A percentile compares a stretch with the other conserved stretches of the same genome.
Conservation (phyloP, 2,329 filamentous ascomycete genomes). For the Ceratocystis lukuohia region DNA sequence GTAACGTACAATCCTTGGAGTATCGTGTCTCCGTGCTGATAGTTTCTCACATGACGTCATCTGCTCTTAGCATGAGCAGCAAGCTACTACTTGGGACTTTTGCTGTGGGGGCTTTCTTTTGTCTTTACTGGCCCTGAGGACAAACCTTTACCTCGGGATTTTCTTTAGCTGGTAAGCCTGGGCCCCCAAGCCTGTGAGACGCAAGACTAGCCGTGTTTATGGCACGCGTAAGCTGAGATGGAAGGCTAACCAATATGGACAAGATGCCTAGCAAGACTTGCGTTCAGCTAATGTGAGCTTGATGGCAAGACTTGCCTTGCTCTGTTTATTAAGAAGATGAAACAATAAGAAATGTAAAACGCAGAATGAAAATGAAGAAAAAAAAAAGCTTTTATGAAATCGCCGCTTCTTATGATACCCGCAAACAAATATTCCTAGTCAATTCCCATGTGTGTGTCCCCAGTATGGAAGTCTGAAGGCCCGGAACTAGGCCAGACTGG, state of each 20-base stretch:
- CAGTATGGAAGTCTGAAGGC: background rate
- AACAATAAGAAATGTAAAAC: background rate
- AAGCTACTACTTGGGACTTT: background rate
- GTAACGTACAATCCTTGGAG: too few relatives aligned
- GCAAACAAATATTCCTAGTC: background rate
- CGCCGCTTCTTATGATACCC: background rate
- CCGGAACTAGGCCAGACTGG: background rate
- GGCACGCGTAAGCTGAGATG: too few relatives aligned
- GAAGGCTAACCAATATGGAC: too few relatives aligned
- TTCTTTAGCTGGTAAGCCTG: too few relatives aligned
- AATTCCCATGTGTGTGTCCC: background rate
- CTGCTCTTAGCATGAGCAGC: too few relatives aligned
- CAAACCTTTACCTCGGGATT: too few relatives aligned
- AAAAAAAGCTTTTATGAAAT: background rate
- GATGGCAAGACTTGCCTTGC: background rate
- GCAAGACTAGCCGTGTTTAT: too few relatives aligned
- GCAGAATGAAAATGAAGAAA: background rate
- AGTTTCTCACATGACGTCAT: background rate
- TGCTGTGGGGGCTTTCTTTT: background rate
- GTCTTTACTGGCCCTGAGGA: too few relatives aligned
- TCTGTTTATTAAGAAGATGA: background rate
- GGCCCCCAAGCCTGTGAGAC: too few relatives aligned
- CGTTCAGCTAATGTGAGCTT: too few relatives aligned
- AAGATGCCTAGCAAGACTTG: too few relatives aligned
- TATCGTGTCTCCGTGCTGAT: too few relatives aligned